These are phyloP conservation scores for Aspergillus ustus DNA, from an alignment of 2,329 filamentous ascomycete species.

Conservation along the genomic window DNA sequence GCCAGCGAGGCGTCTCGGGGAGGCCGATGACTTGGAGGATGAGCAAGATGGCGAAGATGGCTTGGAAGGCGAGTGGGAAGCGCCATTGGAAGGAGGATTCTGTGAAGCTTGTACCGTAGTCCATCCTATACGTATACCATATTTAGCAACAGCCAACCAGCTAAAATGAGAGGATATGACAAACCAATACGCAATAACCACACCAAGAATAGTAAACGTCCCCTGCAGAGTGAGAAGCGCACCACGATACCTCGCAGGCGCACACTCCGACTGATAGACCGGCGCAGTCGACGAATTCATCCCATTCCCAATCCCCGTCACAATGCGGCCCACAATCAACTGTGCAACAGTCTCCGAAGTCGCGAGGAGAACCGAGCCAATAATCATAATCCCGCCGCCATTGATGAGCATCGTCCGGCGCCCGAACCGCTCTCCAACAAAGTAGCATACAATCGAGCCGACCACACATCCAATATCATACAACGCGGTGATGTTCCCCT, in stretches of 20 bases:
- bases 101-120: slow-evolving; percentile 48
- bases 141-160: slow-evolving; percentile 32
- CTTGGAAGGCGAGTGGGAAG: slow-evolving; percentile 37
- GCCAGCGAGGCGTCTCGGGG: slow-evolving; percentile 39
- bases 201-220: slow-evolving; percentile 31
- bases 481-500: slow-evolving; percentile 40
- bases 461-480: slow-evolving; percentile 40
- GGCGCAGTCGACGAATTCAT: slow-evolving; percentile 32
- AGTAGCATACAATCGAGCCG: slow-evolving; percentile 39
- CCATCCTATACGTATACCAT: slow-evolving; percentile 33
- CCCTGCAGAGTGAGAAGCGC: slow-evolving; percentile 32
- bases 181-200: slow-evolving; percentile 29
- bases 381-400: slow-evolving; percentile 43
- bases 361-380: slow-evolving; percentile 37
- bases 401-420: slow-evolving; percentile 48
- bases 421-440: slow-evolving; percentile 50
- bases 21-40: slow-evolving; percentile 32
- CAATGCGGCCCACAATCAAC: slow-evolving; percentile 53
- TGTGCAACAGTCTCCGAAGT: slow-evolving; percentile 48
- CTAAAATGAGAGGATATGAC: no score
- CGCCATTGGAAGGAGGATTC: slow-evolving; percentile 39
- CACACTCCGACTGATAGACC: slow-evolving; percentile 39
- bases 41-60: slow-evolving; percentile 32
- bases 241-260: slow-evolving; percentile 31
- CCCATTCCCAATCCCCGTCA: slow-evolving; percentile 48